Evolutionary conservation across 2,329 filamentous ascomycete genomes (phyloP).

Genomic region (Cladosporium sp.): DNA sequence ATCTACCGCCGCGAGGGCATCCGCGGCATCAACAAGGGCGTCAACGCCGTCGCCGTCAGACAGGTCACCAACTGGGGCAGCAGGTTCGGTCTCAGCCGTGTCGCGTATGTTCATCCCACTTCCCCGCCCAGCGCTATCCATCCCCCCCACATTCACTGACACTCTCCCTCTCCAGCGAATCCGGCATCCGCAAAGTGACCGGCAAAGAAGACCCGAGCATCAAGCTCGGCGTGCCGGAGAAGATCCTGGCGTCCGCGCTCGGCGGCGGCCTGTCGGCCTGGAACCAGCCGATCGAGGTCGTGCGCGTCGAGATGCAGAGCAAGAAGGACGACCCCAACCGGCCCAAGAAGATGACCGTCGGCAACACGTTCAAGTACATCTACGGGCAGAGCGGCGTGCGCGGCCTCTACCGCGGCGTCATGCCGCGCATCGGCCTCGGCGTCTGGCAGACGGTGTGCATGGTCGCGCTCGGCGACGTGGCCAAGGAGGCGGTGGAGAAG

Average conservation of each 20-base stretch:
- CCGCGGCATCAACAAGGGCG: slow-evolving; percentile 92
- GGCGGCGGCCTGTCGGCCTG: slow-evolving; percentile 94
- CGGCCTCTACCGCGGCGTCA: slow-evolving; percentile 92
- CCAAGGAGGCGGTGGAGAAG: slow-evolving; percentile 61
- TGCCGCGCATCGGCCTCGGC: slow-evolving; percentile 87
- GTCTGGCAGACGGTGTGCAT: slow-evolving; percentile 99
- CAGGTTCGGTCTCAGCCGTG: slow-evolving; percentile 85
- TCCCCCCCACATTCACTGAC: neutral
- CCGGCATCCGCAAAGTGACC: slow-evolving; percentile 70
- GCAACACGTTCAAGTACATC: slow-evolving; percentile 76
- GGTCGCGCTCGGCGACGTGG: slow-evolving; percentile 91
- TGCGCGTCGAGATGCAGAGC: slow-evolving; percentile 99
- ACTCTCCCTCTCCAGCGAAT: slow-evolving; percentile 47
- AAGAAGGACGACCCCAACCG: slow-evolving; percentile 97
- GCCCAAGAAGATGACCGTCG: slow-evolving; percentile 97
- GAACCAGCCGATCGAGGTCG: slow-evolving; percentile 99
- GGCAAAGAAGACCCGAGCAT: slow-evolving; percentile 68
- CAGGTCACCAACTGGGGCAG: slow-evolving; percentile 99
- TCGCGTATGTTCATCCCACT: slow-evolving; percentile 47
- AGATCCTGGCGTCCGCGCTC: slow-evolving; percentile 77
- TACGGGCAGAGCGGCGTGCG: slow-evolving; percentile 81
- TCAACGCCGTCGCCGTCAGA: slow-evolving; percentile 96
- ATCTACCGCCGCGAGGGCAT: slow-evolving; percentile 96
- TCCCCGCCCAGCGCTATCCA: neutral
- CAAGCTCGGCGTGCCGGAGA: slow-evolving; percentile 74